Conservation (phyloP, 108 stramenopile genomes). For the Skeletonema grethae region DNA sequence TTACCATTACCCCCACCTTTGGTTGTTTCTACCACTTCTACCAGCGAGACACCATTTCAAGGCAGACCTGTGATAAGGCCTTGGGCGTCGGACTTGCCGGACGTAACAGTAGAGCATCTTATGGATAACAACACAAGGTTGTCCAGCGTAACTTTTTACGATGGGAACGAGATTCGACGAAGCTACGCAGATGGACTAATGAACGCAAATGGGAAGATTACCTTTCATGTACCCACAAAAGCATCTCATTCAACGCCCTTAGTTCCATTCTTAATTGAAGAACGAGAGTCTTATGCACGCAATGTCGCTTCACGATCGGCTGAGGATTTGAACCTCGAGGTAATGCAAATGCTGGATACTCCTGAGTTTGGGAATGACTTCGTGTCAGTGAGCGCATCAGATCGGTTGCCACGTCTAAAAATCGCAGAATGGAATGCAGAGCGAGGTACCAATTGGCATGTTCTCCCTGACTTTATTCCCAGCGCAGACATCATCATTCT, state of each 20-base stretch:
- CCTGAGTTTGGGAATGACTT: background rate
- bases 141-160: background rate
- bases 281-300: slow-evolving; percentile 5
- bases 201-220: background rate
- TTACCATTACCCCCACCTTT: slow-evolving; percentile 4
- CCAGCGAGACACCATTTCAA: background rate
- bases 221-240: background rate
- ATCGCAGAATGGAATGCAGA: slow-evolving; percentile 24
- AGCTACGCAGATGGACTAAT: slow-evolving; percentile 20
- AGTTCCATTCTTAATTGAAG: slow-evolving; percentile 4
- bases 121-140: slow-evolving; percentile 8
- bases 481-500: slow-evolving; percentile 19
- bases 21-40: background rate
- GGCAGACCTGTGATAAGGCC: background rate
- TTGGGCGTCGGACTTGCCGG: background rate
- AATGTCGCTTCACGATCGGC: slow-evolving; percentile 4
- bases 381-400: background rate
- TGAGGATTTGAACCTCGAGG: slow-evolving; percentile 8
- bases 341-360: slow-evolving; percentile 11
- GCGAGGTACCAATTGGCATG: slow-evolving; percentile 22
- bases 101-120: slow-evolving; percentile 10
- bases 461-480: slow-evolving; percentile 7
- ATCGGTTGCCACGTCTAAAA: background rate
- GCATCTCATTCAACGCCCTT: background rate
- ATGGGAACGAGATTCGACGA: slow-evolving; percentile 16